phyloP scores from a whole-genome alignment of 495 filamentous ascomycete species.

The Hapsidospora chrysogenum region DNA sequence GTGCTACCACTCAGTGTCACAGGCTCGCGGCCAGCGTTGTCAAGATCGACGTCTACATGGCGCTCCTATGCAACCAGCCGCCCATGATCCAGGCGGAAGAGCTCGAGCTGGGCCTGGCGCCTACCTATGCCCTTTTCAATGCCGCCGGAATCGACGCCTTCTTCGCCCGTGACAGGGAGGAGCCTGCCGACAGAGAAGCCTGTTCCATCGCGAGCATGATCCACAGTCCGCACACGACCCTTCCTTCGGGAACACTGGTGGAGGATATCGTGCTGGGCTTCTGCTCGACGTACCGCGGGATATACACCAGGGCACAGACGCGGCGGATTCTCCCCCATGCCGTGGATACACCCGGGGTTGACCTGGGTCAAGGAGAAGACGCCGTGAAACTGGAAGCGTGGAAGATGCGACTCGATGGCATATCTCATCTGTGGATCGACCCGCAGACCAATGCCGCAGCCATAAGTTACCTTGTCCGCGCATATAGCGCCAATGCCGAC shows the following conservation, averaged over 20 bases:
- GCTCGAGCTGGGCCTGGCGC: conserved; percentile 7
- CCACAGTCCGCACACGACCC: neutral
- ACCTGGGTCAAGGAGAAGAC: no score
- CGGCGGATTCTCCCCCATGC: no score
- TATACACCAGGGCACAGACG: no score
- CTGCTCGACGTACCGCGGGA: no score
- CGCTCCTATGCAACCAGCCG: conserved; percentile 8
- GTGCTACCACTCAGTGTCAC: neutral
- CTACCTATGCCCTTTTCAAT: conserved; percentile 7
- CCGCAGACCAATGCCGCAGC: neutral
- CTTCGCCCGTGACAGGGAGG: conserved; percentile 5
- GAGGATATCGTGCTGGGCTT: no score
- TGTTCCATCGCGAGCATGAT: conserved; percentile 4
- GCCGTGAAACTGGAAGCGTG: neutral
- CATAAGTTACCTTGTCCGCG: neutral
- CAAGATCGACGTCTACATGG: conserved; percentile 12
- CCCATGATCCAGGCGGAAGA: conserved; percentile 7
- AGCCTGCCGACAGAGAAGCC: conserved; percentile 6
- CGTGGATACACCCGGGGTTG: no score
- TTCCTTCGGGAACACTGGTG: conserved; percentile 4
- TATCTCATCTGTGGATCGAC: neutral
- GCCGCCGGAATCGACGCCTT: conserved; percentile 7
- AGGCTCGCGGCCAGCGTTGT: conserved; percentile 10
- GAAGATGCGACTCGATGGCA: conserved; percentile 2
- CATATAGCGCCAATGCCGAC: conserved; percentile 8